phyloP scores from a whole-genome alignment of 2,329 filamentous ascomycete species.

The Aspergillus proliferans region DNA sequence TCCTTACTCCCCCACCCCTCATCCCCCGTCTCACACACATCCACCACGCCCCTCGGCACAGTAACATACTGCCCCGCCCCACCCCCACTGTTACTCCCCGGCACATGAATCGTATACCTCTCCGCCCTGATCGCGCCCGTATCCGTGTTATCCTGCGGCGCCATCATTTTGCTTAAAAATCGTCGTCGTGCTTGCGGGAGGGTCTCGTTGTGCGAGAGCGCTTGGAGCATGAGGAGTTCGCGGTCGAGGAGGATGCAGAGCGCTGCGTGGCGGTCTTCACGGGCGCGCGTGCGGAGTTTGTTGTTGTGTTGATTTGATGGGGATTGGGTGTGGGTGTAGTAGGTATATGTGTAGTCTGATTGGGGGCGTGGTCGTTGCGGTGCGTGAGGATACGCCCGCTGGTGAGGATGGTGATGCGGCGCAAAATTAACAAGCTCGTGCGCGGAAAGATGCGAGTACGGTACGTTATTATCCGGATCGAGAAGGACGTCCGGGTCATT shows the following conservation, averaged over 20 bases:
- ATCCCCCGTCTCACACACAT: conserved; percentile 19
- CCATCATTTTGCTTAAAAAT: conserved; percentile 30
- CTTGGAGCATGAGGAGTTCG: conserved; percentile 37
- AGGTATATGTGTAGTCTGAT: too few species aligned
- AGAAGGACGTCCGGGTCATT: too few species aligned
- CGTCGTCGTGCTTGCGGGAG: conserved; percentile 34
- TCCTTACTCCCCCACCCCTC: conserved; percentile 12
- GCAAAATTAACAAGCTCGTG: too few species aligned
- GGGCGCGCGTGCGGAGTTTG: conserved; percentile 18
- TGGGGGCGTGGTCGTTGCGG: too few species aligned
- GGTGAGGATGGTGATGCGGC: too few species aligned
- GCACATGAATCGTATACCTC: conserved; percentile 18
- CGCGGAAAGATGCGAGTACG: too few species aligned
- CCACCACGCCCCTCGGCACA: conserved; percentile 7
- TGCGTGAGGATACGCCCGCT: too few species aligned
- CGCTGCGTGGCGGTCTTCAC: conserved; percentile 32
- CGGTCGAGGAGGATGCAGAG: conserved; percentile 32
- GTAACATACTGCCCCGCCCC: not conserved
- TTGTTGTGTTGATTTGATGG: conserved; percentile 14
- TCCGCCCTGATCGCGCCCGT: conserved; percentile 24
- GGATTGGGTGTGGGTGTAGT: not conserved
- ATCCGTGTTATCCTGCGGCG: conserved; percentile 19
- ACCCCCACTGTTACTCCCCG: not conserved
- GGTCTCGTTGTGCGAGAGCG: conserved; percentile 33
- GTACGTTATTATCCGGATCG: too few species aligned